phyloP scores from a whole-genome alignment of 2,329 filamentous ascomycete species.

The Pseudogymnoascus sp. region DNA sequence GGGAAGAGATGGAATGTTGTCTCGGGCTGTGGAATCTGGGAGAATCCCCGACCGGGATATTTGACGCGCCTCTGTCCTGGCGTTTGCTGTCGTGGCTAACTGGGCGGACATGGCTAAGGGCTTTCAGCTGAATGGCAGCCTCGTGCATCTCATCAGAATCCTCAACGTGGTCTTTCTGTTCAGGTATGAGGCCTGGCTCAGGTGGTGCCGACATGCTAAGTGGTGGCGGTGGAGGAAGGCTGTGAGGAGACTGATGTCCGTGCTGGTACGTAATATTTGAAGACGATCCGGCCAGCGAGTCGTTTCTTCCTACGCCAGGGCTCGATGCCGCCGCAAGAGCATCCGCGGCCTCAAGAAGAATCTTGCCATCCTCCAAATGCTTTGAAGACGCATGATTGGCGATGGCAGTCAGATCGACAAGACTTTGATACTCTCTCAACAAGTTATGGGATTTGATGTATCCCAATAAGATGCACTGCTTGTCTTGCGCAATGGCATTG shows the following conservation, averaged over 20 bases:
- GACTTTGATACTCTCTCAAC: constrained; percentile 53
- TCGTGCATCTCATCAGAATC: constrained; percentile 64
- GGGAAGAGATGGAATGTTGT: constrained; percentile 37
- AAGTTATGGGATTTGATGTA: constrained; percentile 61
- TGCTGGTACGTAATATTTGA: constrained; percentile 8
- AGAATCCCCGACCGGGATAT: constrained; percentile 23
- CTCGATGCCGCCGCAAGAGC: constrained; percentile 25
- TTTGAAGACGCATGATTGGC: constrained; percentile 38
- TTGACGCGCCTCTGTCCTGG: constrained; percentile 27
- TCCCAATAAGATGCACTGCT: constrained; percentile 57
- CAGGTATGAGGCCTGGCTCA: constrained; percentile 18
- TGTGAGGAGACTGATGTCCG: background rate
- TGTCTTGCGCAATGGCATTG: constrained; percentile 57
- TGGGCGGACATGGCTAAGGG: constrained; percentile 54
- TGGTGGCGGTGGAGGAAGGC: background rate
- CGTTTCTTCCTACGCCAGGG: constrained; percentile 35
- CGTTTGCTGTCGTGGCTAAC: constrained; percentile 37
- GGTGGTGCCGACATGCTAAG: background rate
- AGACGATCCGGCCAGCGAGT: constrained; percentile 26
- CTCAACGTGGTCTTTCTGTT: constrained; percentile 43
- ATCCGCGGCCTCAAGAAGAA: constrained; percentile 38
- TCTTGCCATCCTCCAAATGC: constrained; percentile 49
- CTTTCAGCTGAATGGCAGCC: constrained; percentile 58
- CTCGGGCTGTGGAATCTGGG: constrained; percentile 28
- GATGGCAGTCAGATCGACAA: constrained; percentile 40